These are phyloP conservation scores for Goffeauzyma gilvescens DNA, from an alignment of 768 basidiomycete species.

Conservation along the genomic window DNA sequence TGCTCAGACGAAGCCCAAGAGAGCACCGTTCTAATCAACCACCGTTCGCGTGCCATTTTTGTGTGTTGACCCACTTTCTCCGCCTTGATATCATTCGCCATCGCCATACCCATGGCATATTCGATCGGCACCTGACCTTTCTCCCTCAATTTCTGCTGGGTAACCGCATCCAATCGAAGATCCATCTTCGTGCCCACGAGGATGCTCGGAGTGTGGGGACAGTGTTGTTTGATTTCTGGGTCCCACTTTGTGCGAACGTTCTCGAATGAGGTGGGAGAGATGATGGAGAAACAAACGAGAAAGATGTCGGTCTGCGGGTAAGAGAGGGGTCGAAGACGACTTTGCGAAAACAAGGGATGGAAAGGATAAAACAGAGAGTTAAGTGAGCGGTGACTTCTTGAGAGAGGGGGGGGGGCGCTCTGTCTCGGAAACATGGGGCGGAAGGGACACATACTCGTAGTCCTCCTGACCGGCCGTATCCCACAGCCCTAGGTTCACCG, in stretches of 20 bases:
- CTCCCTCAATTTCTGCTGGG: slow-evolving; percentile 36
- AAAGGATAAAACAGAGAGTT: neutral
- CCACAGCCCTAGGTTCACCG: slow-evolving; percentile 92
- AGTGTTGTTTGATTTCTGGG: slow-evolving; percentile 40
- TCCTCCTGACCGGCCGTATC: slow-evolving; percentile 96
- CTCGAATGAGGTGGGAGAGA: slow-evolving; percentile 73
- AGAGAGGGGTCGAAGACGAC: slow-evolving; percentile 45
- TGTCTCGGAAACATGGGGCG: neutral
- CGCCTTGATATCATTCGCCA: slow-evolving; percentile 25
- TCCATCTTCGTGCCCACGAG: slow-evolving; percentile 89
- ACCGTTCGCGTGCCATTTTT: too few species aligned
- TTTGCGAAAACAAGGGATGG: neutral
- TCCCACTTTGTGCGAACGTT: slow-evolving; percentile 46
- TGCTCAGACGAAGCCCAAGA: too few species aligned
- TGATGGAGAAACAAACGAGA: slow-evolving; percentile 81
- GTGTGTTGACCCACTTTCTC: slow-evolving; percentile 23
- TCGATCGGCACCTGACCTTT: slow-evolving; percentile 25
- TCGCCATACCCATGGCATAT: slow-evolving; percentile 22
- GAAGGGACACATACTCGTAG: slow-evolving; percentile 51
- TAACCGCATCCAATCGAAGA: slow-evolving; percentile 65
- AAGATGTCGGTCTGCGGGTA: slow-evolving; percentile 99
- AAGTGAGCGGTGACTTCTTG: neutral
- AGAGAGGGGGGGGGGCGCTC: neutral
- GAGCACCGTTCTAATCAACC: too few species aligned
- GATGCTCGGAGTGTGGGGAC: slow-evolving; percentile 80